Base-by-base conservation (phyloP, 176 grass and related monocot genomes). In the Eleusine coracana region DNA sequence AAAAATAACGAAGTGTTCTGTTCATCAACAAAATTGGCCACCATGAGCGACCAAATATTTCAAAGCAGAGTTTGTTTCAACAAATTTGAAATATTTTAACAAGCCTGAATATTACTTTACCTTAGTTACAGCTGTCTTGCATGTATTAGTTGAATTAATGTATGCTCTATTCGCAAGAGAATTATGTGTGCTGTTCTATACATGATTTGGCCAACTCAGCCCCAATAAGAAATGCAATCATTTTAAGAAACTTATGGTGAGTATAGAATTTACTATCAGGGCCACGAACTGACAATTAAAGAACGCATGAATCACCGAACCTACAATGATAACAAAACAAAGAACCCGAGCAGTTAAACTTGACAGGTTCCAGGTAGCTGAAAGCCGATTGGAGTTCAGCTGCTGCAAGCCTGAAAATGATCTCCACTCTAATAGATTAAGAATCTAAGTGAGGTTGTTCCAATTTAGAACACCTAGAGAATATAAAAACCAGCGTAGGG, bases 401-500 rank as follows among this genome's bases (percentile, higher is more conserved):
- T 7, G 15, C 59, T 31, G 8, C 23, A 29, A 78, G 5, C 8
- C 15, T 44, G 51, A 28, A 3, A 72, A 45, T n/a, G 31, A 34
- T 34, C 31, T 12, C 31, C 18, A 8, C 3, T 12, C 56, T 10
- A 73, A 23, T 17, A 64, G 56, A 50, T 37, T 49, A 34, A 3
- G 28, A 21, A 27, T 41, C 42, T 12, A 76, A 28, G 8, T 12
- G 8, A 65, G 29, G 27, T 15, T 5, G 2, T 12, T 73, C 29
- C 16, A 20, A 40, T 63, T 46, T 28, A 65, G 6, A 64, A 65
- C 20, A 34, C 34, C 18, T 72, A 38, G 44, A 38, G 21, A 40
- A 20, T 71, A 42, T 83, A 83, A 69, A 89, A n/a, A 66, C 16
- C 38, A 23, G 52, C 14, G 63, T 14, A 69, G 68, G 68, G 59